A percentile compares a stretch with the other conserved stretches of the same genome.
phyloP scores from a whole-genome alignment of 1,284 basidiomycete genomes.

The Chalciporus sp. region DNA sequence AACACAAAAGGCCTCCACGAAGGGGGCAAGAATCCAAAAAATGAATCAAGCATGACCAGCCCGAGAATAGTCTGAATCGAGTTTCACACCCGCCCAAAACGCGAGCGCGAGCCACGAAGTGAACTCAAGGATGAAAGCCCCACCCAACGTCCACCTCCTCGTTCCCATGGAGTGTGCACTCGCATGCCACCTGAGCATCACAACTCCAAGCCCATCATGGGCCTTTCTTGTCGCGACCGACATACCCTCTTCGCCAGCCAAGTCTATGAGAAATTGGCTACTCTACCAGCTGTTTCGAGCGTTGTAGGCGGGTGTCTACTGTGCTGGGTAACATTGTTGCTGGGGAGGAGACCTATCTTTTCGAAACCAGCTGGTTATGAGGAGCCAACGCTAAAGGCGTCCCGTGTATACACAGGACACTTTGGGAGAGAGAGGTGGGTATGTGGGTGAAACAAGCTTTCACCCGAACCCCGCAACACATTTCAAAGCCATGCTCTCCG shows the following conservation, averaged over 20 bases:
- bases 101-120: slow-evolving; percentile 27
- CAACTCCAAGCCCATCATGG: not conserved
- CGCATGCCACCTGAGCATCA: not conserved
- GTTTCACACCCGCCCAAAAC: slow-evolving; percentile 25
- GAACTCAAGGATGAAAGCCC: slow-evolving; percentile 29
- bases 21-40: slow-evolving; percentile 18
- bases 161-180: slow-evolving; percentile 13
- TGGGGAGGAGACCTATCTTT: not conserved
- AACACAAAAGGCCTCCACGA: slow-evolving; percentile 14
- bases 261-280: not conserved
- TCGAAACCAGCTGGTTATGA: not conserved
- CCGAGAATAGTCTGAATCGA: slow-evolving; percentile 40
- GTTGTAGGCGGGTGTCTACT: not conserved
- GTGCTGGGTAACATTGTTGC: not conserved
- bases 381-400: slow-evolving; percentile 17
- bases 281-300: not conserved
- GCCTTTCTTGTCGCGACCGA: not conserved
- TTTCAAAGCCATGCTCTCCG: slow-evolving; percentile 26
- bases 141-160: slow-evolving; percentile 15
- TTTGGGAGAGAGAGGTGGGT: slow-evolving; percentile 16
- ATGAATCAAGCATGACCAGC: slow-evolving; percentile 25
- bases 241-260: not conserved
- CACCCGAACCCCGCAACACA: slow-evolving; percentile 33
- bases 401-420: slow-evolving; percentile 14
- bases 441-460: not conserved